These are phyloP conservation scores for Bombardia bombarda DNA, from an alignment of 495 filamentous ascomycete genomes.

Conservation along the genomic window DNA sequence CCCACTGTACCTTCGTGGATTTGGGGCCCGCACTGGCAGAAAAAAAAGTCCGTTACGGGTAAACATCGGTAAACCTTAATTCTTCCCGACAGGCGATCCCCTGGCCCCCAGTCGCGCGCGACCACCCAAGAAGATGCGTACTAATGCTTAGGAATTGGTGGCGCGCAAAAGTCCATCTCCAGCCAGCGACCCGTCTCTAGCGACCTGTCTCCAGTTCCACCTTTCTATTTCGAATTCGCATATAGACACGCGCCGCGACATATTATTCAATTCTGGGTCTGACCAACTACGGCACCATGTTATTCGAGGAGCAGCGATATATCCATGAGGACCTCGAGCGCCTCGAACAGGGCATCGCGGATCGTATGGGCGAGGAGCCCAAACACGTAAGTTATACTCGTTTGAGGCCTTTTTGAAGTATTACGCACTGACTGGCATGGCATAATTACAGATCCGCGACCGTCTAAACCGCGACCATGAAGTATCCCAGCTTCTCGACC, in stretches of 20 bases:
- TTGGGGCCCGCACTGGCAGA: background rate
- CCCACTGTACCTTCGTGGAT: background rate
- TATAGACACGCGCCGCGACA: no score
- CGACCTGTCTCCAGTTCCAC: no score
- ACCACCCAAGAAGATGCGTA: background rate
- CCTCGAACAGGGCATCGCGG: slow-evolving; percentile 85
- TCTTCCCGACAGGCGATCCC: no score
- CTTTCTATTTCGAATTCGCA: no score
- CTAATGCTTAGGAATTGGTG: no score
- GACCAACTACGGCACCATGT: slow-evolving; percentile 57
- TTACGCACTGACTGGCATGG: background rate
- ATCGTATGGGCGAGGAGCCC: slow-evolving; percentile 80
- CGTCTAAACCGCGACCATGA: slow-evolving; percentile 84
- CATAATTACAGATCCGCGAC: slow-evolving; percentile 62
- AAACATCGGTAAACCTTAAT: slow-evolving; percentile 3
- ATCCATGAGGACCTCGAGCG: slow-evolving; percentile 94
- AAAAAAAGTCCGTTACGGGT: slow-evolving; percentile 2
- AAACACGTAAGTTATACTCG: slow-evolving; percentile 61
- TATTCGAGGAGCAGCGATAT: slow-evolving; percentile 86
- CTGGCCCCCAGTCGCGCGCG: background rate
- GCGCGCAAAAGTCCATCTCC: no score
- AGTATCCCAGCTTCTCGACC: slow-evolving; percentile 73
- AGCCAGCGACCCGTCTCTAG: no score
- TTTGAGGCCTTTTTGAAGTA: background rate
- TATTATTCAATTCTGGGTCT: no score